A percentile compares a stretch with the other conserved stretches of the same genome.
Conservation (phyloP, 208 protist genomes). For the Crithidia thermophila region DNA sequence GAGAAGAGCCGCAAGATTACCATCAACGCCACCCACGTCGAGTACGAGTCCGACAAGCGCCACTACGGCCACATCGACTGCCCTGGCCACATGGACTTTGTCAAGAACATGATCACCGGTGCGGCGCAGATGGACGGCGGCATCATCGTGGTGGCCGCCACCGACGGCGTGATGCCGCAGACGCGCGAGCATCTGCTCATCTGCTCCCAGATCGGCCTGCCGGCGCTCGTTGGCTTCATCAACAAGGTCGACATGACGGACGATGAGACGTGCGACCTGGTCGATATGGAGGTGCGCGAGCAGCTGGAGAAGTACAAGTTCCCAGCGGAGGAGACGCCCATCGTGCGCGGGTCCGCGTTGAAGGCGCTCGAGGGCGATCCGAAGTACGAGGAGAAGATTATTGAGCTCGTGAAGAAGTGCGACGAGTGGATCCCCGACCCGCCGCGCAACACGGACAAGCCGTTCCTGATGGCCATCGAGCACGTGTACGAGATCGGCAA, state of each 20-base stretch:
- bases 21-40: slow-evolving; percentile 98
- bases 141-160: slow-evolving; percentile 93
- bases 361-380: slow-evolving; percentile 96
- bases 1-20: slow-evolving; percentile 99
- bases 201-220: slow-evolving; percentile 97
- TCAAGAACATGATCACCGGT: slow-evolving; percentile 99
- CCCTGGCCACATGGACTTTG: slow-evolving; percentile 99
- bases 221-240: slow-evolving; percentile 97
- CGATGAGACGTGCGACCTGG: slow-evolving; percentile 95
- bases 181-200: slow-evolving; percentile 99
- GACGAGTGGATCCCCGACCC: slow-evolving; percentile 95
- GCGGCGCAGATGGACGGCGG: slow-evolving; percentile 97
- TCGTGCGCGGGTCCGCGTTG: slow-evolving; percentile 95
- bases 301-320: slow-evolving; percentile 95
- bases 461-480: slow-evolving; percentile 98
- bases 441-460: slow-evolving; percentile 95
- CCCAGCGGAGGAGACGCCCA: slow-evolving; percentile 90
- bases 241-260: slow-evolving; percentile 98
- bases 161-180: slow-evolving; percentile 98
- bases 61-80: slow-evolving; percentile 99
- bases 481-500: slow-evolving; percentile 93
- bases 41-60: slow-evolving; percentile 99
- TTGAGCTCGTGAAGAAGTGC: slow-evolving; percentile 94
- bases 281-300: slow-evolving; percentile 98
- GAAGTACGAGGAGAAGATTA: slow-evolving; percentile 92